These are phyloP conservation scores for Leishmania amazonensis DNA, from an alignment of 208 protist species.

Conservation along the genomic window DNA sequence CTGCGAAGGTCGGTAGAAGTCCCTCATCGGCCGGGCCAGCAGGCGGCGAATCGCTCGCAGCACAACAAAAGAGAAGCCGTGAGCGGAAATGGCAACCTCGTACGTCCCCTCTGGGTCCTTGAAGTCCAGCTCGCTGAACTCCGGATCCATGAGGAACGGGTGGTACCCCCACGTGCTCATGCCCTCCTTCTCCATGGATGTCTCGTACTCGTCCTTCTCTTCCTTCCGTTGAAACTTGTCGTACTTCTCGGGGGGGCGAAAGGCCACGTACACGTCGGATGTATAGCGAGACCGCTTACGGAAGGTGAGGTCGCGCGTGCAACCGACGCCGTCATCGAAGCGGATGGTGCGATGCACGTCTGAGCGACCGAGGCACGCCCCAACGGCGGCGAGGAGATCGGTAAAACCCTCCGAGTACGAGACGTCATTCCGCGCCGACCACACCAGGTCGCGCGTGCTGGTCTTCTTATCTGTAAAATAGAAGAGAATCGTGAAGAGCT, in stretches of 20 bases:
- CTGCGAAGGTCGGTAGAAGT: slow-evolving; percentile 89
- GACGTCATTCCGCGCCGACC: slow-evolving; percentile 83
- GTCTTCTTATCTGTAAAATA: slow-evolving; percentile 82
- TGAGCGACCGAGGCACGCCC: slow-evolving; percentile 76
- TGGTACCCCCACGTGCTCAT: slow-evolving; percentile 91
- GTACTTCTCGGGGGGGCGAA: slow-evolving; percentile 79
- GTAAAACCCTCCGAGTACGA: slow-evolving; percentile 84
- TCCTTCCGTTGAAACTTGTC: slow-evolving; percentile 81
- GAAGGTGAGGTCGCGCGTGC: slow-evolving; percentile 77
- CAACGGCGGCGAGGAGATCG: slow-evolving; percentile 82
- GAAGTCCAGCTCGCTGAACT: slow-evolving; percentile 82
- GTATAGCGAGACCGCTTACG: slow-evolving; percentile 88
- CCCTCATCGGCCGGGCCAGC: slow-evolving; percentile 73
- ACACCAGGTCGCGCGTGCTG: slow-evolving; percentile 73
- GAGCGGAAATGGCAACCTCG: slow-evolving; percentile 74
- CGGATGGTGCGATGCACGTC: slow-evolving; percentile 90
- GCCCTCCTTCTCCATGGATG: slow-evolving; percentile 61
- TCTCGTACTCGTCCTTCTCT: slow-evolving; percentile 81
- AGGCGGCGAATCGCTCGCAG: slow-evolving; percentile 74
- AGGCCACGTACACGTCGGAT: slow-evolving; percentile 81
- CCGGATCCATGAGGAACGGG: slow-evolving; percentile 80
- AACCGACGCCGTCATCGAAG: slow-evolving; percentile 81
- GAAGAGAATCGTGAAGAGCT: slow-evolving; percentile 88
- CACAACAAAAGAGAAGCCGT: slow-evolving; percentile 79
- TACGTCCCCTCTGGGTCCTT: slow-evolving; percentile 87